Base-by-base conservation (phyloP, 1,284 basidiomycete species). In the Malassezia equina region DNA sequence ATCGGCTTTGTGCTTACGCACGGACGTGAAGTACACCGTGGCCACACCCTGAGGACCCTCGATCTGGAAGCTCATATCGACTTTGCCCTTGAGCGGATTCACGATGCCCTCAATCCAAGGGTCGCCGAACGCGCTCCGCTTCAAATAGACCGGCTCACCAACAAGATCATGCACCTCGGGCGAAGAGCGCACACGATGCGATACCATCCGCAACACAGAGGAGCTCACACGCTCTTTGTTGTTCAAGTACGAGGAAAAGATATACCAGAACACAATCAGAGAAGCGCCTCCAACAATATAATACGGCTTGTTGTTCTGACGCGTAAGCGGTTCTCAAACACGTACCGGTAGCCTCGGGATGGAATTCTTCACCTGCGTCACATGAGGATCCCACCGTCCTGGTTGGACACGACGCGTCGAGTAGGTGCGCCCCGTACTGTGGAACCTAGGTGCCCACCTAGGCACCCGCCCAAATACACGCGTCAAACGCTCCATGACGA, bases 61-160 rank as follows among this genome's bases (percentile, higher is more conserved):
- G 27, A 70, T 53, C 29, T 59, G 51, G 51, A 70, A 70, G 24
- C 51, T 54, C 24, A 70, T 48, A 41, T 70, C 68, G 0, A 70
- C 63, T 6, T 64, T 47, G 15, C 68, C 68, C 46, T 68, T 63
- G 56, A 70, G 61, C 51, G 66, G 67, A 34, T 68, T 70, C 28
- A 64, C 54, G 4, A 58, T 44, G 7, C 68, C 68, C 4, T 59
- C 53, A 2, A 70, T 52, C 39, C 59, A 58, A 0, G 60, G 56
- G 33, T 54, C 55, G 1, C 62, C 66, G 0, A 52, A 56, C 6
- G 15, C 15, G 36, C 45, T 40, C 25, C 53, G 49, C 25, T 53
- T 52, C 5, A 61, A 48, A 17, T 25, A 47, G 27, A 47, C 52
- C 21, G 52, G 54, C n/a, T 31, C 53, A 33, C 61, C 60, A 2